A percentile compares a stretch with the other conserved stretches of the same genome.
Evolutionary conservation across 2,329 filamentous ascomycete genomes (phyloP).

Genomic region (Aspergillus thermomutatus): DNA sequence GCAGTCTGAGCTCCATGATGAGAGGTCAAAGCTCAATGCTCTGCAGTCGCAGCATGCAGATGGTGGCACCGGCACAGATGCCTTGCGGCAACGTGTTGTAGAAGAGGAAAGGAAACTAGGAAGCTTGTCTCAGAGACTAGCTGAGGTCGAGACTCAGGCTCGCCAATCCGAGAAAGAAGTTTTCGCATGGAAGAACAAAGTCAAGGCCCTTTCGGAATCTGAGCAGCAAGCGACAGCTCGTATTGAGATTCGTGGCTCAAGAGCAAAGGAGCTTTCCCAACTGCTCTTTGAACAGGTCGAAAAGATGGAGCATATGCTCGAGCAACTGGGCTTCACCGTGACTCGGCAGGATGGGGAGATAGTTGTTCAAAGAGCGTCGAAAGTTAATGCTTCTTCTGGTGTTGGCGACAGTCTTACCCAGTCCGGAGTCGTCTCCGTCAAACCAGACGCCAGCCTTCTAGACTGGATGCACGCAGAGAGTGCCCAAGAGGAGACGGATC

Average conservation of each 20-base stretch:
- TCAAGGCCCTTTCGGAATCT: constrained; percentile 27
- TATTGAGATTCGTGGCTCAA: constrained; percentile 66
- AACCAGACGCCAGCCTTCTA: constrained; percentile 66
- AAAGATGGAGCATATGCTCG: constrained; percentile 75
- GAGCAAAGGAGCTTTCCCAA: constrained; percentile 79
- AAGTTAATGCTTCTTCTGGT: constrained; percentile 42
- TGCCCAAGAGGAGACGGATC: constrained; percentile 63
- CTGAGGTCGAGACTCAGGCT: constrained; percentile 70
- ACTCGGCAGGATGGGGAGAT: constrained; percentile 70
- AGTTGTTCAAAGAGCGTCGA: constrained; percentile 68
- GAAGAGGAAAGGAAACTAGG: constrained; percentile 72
- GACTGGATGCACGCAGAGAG: constrained; percentile 77
- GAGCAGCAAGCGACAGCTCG: constrained; percentile 45
- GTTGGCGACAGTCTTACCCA: constrained; percentile 35
- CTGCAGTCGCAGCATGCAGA: constrained; percentile 72
- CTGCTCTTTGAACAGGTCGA: constrained; percentile 80
- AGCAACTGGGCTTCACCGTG: constrained; percentile 81
- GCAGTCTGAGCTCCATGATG: constrained; percentile 57
- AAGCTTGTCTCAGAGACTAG: constrained; percentile 66
- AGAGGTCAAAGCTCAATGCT: constrained; percentile 65
- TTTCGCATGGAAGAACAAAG: constrained; percentile 63
- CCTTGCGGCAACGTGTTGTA: constrained; percentile 68
- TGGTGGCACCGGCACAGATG: constrained; percentile 79
- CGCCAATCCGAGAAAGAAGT: constrained; percentile 75
- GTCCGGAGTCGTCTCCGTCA: constrained; percentile 34